Evolutionary conservation across 805 yeast species (phyloP), one percentile per base, ranked within the genome.

Genomic region (Metschnikowia drakensbergensis): DNA sequence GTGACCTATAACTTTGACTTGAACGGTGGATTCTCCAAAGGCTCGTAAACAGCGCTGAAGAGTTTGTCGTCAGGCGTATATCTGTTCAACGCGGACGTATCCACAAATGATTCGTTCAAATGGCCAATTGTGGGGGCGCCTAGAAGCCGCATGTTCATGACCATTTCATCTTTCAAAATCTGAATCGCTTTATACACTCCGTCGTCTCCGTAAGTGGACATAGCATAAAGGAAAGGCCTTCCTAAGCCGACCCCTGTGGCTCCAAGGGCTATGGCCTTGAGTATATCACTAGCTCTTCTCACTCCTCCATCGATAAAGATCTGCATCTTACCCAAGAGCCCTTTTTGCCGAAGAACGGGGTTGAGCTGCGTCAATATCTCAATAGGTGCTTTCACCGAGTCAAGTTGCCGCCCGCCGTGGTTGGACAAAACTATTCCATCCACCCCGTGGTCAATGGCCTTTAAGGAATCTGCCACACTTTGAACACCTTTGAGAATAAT

Each of bases 241-340:
- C 94, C 91, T 35, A 87, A 64, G 0, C 94, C 94, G 3, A 80
- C 82, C 3, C 87, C 88, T 50, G 76, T 80, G 28, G 92, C 94
- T 7, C 94, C 95, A 3, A 86, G 70, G 49, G 88, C 82, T 10
- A 87, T 63, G 0, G 94, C 92, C 59, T 87, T 86, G 43, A 86
- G 57, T n/a, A 87, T 67, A 60, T 87, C 95, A 3, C 89, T 79
- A 8, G 87, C 94, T 57, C 92, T 74, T 52, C 89, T 75, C 27
- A 86, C 73, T 33, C 94, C 94, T 45, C 95, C 94, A 60, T 87
- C 94, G 28, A 87, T 63, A 60, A 71, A 86, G 6, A 86, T 75
- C 56, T 84, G 87, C 44, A 85, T 69, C 50, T 78, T 76, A 39
- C 75, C 68, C 31, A 73, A 67, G 28, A 81, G 65, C 2, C 72